Base-by-base conservation (phyloP, 148 eudicot species). In the Dianthus caryophyllus region DNA sequence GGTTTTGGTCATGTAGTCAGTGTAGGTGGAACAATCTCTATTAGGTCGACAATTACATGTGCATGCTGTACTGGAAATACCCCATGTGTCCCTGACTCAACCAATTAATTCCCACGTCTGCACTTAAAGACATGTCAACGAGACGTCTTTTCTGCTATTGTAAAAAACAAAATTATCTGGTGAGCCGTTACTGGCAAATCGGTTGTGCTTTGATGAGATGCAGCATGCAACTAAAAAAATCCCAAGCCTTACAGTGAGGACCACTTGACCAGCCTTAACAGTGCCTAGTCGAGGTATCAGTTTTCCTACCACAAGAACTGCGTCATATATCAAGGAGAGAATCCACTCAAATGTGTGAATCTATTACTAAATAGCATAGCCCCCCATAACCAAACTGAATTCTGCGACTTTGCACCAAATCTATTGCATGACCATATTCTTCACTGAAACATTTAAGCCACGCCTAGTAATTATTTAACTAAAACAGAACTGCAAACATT, bases 321-420 rank as follows among this genome's bases (percentile, higher is more conserved):
- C 18, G 36, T 11, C 30, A 25, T 38, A 41, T 67, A 33, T 67
- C 50, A 24, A 15, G 21, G 29, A 48, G 49, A 21, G 47, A 61
- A 13, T 38, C 47, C 5, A 5, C 25, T 9, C 38, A 36, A 16
- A 36, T 18, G 29, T 39, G 49, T 20, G 48, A 48, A 61, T 5
- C 65, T 41, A 61, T n/a, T 21, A 38, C 6, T 59, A 60, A 5
- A 22, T 61, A 20, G 25, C 65, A 61, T 36, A 36, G 36, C 27
- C 17, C 65, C 21, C 20, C 48, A 30, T 13, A 38, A 61, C 29
- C 44, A n/a, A 59, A 29, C 21, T 58, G 7, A 59, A 16, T 59
- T 59, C 44, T 17, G 63, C 22, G 31, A 17, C 1, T 5, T 59
- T 59, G 63, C 22, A n/a, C 63, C 31, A 13, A 36, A 31, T 59